Evolutionary conservation across 2,329 filamentous ascomycete species (phyloP), one percentile per base, ranked within the genome.

Genomic region (Fusarium pseudocircinatum): DNA sequence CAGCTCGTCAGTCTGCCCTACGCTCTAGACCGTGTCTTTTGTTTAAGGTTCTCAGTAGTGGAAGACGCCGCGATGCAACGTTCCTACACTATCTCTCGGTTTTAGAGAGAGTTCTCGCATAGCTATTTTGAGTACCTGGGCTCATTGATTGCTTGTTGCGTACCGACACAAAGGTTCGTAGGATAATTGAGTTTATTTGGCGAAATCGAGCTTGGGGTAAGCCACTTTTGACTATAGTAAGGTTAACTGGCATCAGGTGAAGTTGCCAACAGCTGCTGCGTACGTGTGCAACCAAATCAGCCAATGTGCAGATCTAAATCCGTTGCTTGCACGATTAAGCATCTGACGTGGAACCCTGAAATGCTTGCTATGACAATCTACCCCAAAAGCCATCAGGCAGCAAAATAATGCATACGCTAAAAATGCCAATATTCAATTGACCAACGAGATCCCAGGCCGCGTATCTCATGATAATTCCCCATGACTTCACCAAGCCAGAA

Each of bases 21-120:
- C 28, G 36, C 24, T 60, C 56, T 67, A 67, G 63, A 53, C 46
- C 63, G 28, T 34, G 59, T 16, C 46, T 43, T 28, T 44, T 61
- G n/a, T 42, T 62, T 62, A 62, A 43, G 47, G 63, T 67, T 68
- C 20, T 61, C 20, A 44, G 49, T 34, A 47, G 32, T 64, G 67
- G 46, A 43, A 59, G 32, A 60, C 34, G 46, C 66, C 65, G 66
- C 16, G 40, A 69, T 70, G 67, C 67, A 69, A 69, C 67, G 67
- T 69, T 69, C n/a, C 67, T 36, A 47, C 59, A 34, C 50, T 64
- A 69, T 46, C 63, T 43, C 39, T 65, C 40, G 36, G n/a, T 53
- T 49, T 53, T 49, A 43, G 36, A 43, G 15, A 58, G 12, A 70
- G 36, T 37, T 42, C 36, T 69, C 36, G 59, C 60, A 37, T 70